Base-by-base conservation (phyloP, 768 basidiomycete genomes). In the Mycena pura region DNA sequence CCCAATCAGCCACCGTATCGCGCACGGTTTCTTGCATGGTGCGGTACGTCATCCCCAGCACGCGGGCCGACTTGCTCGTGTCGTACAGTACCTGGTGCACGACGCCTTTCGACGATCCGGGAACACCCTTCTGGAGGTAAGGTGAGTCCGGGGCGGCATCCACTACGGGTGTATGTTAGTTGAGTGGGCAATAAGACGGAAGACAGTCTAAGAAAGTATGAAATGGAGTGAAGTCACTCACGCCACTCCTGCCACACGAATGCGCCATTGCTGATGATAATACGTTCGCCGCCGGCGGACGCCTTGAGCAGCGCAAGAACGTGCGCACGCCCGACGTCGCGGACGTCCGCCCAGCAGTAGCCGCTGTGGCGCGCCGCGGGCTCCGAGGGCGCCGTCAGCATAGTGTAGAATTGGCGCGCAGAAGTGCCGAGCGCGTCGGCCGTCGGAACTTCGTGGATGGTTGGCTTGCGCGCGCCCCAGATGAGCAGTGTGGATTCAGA, bases 271-370 rank as follows among this genome's bases (percentile, higher is more conserved):
- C 70, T 73, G 25, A 83, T 56, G 64, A 89, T 79, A 68, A 88
- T 81, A 34, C 88, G 75, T 56, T 88, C 76, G 0, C 84, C 84
- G 5, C 78, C 78, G 0, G 86, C 87, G 3, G 78, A 76, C 3
- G 68, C 75, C 77, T 0, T 65, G 50, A 34, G 57, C 45, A 43
- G 67, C 21, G 55, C 62, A 10, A 47, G 49, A 9, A 47, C 49
- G 25, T 63, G 62, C 15, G 62, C 62, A 17, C 39, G 43, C 3
- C 34, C 62, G 11, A 63, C 44, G 43, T 63, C 62, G 25, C 62
- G 56, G 19, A 58, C 56, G 36, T 63, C 62, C 27, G 58, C 38
- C 55, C 55, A 63, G 48, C 36, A 52, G 24, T 32, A 44, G 21
- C 56, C 45, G 28, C 19, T 57, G 43, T n/a, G 34, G 17, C 19